Evolutionary conservation across 2,329 filamentous ascomycete species (phyloP).

Genomic region (Colletotrichum lupini): DNA sequence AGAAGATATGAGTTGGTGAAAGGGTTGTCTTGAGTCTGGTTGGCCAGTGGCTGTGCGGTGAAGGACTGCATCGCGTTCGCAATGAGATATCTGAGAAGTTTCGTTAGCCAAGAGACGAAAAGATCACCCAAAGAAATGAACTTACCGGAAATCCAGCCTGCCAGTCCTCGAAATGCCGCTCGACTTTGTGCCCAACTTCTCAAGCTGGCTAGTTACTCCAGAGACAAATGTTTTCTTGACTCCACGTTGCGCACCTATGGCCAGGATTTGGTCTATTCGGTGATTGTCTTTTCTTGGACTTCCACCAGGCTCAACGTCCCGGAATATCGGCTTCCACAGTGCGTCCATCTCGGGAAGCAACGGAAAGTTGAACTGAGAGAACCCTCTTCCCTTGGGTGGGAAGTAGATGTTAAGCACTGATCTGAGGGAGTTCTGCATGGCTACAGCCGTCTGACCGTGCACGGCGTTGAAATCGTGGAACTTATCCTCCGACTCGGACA

Average conservation of each 20-base stretch:
- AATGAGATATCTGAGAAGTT: conserved; percentile 64
- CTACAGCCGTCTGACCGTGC: conserved; percentile 59
- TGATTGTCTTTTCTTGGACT: conserved; percentile 43
- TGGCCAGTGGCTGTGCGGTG: conserved; percentile 60
- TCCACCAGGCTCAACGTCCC: conserved; percentile 45
- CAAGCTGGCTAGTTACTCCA: conserved; percentile 62
- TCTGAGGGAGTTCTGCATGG: conserved; percentile 68
- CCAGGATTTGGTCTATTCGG: conserved; percentile 68
- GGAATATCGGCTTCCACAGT: conserved; percentile 65
- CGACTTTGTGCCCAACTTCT: conserved; percentile 63
- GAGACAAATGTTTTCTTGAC: conserved; percentile 62
- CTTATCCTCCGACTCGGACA: conserved; percentile 46
- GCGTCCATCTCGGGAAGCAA: conserved; percentile 60
- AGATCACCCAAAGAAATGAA: background rate
- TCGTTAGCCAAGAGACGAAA: background rate
- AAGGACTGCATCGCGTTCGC: conserved; percentile 70
- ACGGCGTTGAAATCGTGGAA: conserved; percentile 58
- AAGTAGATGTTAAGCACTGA: conserved; percentile 63
- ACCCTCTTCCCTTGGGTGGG: conserved; percentile 57
- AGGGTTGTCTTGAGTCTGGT: conserved; percentile 64
- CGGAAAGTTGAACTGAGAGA: conserved; percentile 59
- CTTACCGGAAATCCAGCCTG: conserved; percentile 68
- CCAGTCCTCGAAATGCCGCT: conserved; percentile 63
- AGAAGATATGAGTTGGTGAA: conserved; percentile 65
- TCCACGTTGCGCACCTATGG: conserved; percentile 66